Conservation (phyloP, 2,329 filamentous ascomycete species). For the Remersonia thermophila region DNA sequence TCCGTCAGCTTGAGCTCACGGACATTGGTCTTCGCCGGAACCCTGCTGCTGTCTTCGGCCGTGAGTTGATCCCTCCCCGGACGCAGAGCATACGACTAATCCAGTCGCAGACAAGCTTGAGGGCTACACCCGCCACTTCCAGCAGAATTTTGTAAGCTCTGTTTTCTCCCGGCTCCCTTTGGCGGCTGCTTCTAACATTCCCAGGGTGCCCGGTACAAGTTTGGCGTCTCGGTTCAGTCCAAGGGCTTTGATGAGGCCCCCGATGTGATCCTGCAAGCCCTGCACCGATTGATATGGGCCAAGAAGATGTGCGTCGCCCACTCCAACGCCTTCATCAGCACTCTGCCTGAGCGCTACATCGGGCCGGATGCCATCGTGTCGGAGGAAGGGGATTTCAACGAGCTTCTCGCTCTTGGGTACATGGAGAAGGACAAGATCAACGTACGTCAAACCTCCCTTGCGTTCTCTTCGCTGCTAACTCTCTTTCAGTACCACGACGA, state of each 20-base stretch:
- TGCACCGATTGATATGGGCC: conserved; percentile 45
- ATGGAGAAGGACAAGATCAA: conserved; percentile 46
- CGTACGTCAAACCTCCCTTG: too few species aligned
- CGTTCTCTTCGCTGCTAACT: background rate
- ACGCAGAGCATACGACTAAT: background rate
- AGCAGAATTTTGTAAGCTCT: conserved; percentile 37
- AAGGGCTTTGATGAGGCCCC: conserved; percentile 38
- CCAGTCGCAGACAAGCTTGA: conserved; percentile 24
- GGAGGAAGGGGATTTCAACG: conserved; percentile 41
- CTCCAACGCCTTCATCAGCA: conserved; percentile 17
- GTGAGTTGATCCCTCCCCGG: conserved; percentile 18
- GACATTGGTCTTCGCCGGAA: conserved; percentile 36
- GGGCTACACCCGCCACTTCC: conserved; percentile 38
- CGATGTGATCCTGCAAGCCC: conserved; percentile 33
- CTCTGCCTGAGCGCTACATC: conserved; percentile 1
- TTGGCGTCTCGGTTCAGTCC: conserved; percentile 42
- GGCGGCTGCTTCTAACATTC: conserved; percentile 26
- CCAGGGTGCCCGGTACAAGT: conserved; percentile 54
- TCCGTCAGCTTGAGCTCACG: conserved; percentile 32
- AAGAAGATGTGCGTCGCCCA: conserved; percentile 28
- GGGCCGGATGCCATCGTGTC: conserved; percentile 1
- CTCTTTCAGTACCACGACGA: conserved; percentile 48
- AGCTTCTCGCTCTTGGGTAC: conserved; percentile 50
- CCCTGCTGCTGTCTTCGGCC: conserved; percentile 22
- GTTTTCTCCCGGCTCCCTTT: background rate